Base-by-base conservation (phyloP, 2,329 filamentous ascomycete species). In the Periconia macrospinosa region DNA sequence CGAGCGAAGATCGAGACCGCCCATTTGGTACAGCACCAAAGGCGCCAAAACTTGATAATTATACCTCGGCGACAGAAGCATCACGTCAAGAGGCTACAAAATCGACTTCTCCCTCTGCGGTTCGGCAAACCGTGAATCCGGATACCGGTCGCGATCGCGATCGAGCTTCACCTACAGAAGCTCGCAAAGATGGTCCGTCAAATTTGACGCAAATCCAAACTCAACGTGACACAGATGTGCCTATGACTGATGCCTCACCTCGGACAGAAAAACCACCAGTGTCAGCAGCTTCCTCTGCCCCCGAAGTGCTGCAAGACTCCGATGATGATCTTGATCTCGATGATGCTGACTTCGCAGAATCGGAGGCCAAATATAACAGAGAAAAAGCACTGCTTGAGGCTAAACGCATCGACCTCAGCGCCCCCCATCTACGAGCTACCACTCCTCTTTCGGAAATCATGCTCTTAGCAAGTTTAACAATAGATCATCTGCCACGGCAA, bases 271-370 rank as follows among this genome's bases (percentile, higher is more conserved):
- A 67, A 41, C 65, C 66, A 8, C 65, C 67, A 0, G 56, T 66
- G 20, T 70, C 70, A 33, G 64, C 63, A 18, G 58, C 65, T 27
- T 69, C 69, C 1, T 71, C 69, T 19, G 69, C 63, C 2, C 68
- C 68, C 6, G 64, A 71, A 50, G 65, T 59, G 6, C 51, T 72
- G 20, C 66, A 69, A 50, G 77, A 76, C 47, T 78, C 77, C 19
- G 78, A 81, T 18, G 78, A 80, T 47, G 77, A 77, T 46, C 67
- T 78, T 49, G 77, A 79, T 56, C 67, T 78, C 11, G 75, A 76
- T 33, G 77, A 80, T 53, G 76, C 68, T 33, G 74, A 79, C 49
- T 75, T 77, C 49, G 76, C 76, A 9, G 71, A 78, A 30, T 74
- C 75, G 18, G 76, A 79, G 61, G 75, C 74, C 6, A 79, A 77